phyloP scores from a whole-genome alignment of 495 filamentous ascomycete genomes.

The Podospora pseudocomata region DNA sequence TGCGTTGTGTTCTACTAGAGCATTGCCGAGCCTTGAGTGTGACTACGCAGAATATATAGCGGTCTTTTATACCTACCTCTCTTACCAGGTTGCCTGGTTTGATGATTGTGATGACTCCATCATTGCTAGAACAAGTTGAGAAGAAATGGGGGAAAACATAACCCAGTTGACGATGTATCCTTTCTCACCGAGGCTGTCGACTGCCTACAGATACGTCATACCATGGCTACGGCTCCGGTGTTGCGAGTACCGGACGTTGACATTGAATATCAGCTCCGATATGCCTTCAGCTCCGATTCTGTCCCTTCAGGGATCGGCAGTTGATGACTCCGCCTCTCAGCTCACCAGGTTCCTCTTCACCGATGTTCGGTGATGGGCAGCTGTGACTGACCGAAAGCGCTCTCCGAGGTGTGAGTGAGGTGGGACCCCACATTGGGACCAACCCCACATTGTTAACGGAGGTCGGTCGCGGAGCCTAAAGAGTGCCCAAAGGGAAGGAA shows the following conservation, averaged over 20 bases:
- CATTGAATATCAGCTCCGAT: background rate
- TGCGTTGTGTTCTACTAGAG: no score
- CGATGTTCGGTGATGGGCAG: background rate
- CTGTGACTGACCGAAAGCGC: background rate
- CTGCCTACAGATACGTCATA: background rate
- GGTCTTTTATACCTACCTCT: no score
- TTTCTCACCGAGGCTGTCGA: background rate
- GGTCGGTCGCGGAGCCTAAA: background rate
- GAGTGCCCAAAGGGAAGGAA: background rate
- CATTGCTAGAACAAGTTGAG: no score
- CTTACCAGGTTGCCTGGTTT: no score
- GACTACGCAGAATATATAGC: no score
- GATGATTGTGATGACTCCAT: no score
- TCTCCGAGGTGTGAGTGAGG: background rate
- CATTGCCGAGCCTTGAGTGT: no score
- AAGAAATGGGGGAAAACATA: no score
- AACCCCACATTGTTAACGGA: background rate
- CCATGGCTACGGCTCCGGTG: background rate
- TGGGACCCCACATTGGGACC: background rate
- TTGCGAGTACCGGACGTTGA: background rate
- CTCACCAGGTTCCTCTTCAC: background rate
- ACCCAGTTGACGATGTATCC: background rate
- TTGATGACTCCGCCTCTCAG: no score
- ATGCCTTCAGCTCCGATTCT: background rate
- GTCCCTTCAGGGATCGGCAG: background rate